Conservation (phyloP, 495 filamentous ascomycete species). For the Tuber umbilicatum region DNA sequence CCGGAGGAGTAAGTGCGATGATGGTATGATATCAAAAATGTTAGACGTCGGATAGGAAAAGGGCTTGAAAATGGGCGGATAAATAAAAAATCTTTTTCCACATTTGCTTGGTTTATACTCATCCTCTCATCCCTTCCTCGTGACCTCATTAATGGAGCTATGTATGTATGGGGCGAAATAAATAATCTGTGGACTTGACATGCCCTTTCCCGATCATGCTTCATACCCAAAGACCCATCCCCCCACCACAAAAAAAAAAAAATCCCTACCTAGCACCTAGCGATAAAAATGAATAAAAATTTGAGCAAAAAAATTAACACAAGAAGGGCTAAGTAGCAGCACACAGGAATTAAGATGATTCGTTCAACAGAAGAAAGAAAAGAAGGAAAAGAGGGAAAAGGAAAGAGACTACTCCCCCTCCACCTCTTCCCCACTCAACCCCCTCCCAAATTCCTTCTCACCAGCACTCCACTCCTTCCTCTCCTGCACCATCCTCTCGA, state of each 20-base stretch:
- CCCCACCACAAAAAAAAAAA: neutral
- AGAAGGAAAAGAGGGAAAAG: neutral
- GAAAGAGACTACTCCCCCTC: conserved; percentile 7
- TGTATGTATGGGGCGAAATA: neutral
- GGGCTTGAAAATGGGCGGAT: neutral
- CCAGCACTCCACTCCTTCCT: conserved; percentile 63
- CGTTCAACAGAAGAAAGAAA: neutral
- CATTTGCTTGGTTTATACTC: neutral
- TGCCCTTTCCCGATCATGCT: neutral
- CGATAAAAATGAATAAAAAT: neutral
- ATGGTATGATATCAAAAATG: neutral
- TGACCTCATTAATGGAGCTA: neutral
- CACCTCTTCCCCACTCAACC: conserved; percentile 29
- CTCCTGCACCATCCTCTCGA: conserved; percentile 55
- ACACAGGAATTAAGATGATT: neutral
- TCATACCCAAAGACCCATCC: neutral
- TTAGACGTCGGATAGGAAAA: neutral
- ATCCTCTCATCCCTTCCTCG: neutral
- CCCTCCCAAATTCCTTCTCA: conserved; percentile 54
- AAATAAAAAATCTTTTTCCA: neutral
- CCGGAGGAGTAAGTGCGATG: conserved; percentile 25
- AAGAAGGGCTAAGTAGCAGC: neutral
- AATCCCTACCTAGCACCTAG: too few species aligned
- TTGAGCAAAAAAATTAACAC: neutral
- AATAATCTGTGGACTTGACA: neutral